Base-by-base conservation (phyloP, 2,329 filamentous ascomycete genomes). In the Ophiostoma sp. region DNA sequence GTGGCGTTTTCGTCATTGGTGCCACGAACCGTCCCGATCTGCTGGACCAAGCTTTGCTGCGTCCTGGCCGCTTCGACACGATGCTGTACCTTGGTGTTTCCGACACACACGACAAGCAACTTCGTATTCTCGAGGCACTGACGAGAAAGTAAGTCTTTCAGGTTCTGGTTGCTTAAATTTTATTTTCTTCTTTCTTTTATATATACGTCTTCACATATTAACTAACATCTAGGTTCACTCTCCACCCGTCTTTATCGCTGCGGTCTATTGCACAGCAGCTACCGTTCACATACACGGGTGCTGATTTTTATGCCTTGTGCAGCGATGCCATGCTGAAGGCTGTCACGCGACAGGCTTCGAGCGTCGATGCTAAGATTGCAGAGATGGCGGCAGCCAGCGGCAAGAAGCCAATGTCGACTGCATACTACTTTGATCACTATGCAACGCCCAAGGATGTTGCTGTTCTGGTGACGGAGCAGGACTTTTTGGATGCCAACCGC, bases 321-420 rank as follows among this genome's bases (percentile, higher is more conserved):
- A 97, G 93, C 62, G 95, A 99, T 79, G 93, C 95, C 68, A 99
- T 99, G 95, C 90, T 99, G 75, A 98, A 99, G 79, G 95, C 95
- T 27, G 94, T 99, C 71, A 99, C 95, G 2, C 89, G 95, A 5
- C 92, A 96, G 77, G 93, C 95, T 1, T 86, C 88, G 1, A 84
- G 87, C 1, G 94, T 98, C 2, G 95, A 99, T 78, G 84, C 87
- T 68, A 95, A 95, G 79, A 91, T 99, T 74, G 85, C 86, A 31
- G 83, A 84, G 4, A 83, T 96, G 78, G 92, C 92, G 65, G 74
- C 52, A 76, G 74, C 72, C 76, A 68, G 71, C 76, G 68, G 65
- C 68, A 74, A 72, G 67, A 80, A 83, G 62, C 82, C 85, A 5
- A 86, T 97, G 73, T 91, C 91, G 1, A 96, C 94, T 1, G 94